A percentile compares a stretch with the other conserved stretches of the same genome.
Evolutionary conservation across 352 stramenopile species (phyloP).

Genomic region (Phytopythium chamaehyphon): DNA sequence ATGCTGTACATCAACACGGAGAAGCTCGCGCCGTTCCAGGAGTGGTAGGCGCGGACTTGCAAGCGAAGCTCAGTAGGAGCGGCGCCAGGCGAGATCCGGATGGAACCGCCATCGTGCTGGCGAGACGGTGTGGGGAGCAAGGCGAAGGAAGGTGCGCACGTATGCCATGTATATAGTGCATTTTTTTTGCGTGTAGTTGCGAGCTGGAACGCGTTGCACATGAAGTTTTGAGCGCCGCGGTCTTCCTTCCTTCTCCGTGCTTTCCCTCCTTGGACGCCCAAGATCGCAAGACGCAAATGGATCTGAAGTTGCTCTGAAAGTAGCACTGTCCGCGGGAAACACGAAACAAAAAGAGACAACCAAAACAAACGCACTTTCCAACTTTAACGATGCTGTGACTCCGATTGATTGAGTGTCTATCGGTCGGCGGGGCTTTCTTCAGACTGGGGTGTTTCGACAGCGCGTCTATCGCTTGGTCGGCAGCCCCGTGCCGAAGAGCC

Average conservation of each 20-base stretch:
- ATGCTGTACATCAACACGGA: slow-evolving; percentile 87
- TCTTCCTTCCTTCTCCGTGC: slow-evolving; percentile 4
- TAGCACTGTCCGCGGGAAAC: too few species aligned
- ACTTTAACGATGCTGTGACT: too few species aligned
- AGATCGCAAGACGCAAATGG: slow-evolving; percentile 6
- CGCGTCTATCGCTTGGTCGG: slow-evolving; percentile 54
- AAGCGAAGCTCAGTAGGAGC: too few species aligned
- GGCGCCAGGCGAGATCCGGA: too few species aligned
- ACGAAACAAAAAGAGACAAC: too few species aligned
- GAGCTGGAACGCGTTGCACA: slow-evolving; percentile 2
- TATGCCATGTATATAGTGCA: slow-evolving; percentile 3
- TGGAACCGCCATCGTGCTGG: neutral
- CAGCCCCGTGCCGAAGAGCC: slow-evolving; percentile 75
- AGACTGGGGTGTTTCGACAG: slow-evolving; percentile 6
- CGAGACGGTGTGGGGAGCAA: neutral
- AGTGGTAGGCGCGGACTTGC: slow-evolving; percentile 43
- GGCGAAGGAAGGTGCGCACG: too few species aligned
- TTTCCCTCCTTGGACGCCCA: neutral
- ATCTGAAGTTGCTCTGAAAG: too few species aligned
- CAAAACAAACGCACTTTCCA: slow-evolving; percentile 5
- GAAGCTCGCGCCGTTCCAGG: slow-evolving; percentile 72
- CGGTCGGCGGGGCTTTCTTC: slow-evolving; percentile 1
- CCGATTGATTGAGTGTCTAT: too few species aligned
- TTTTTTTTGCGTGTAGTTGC: neutral
- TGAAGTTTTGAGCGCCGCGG: slow-evolving; percentile 5